Percentiles rank a stretch among this genome's conserved stretches.
Evolutionary conservation across 495 filamentous ascomycete genomes (phyloP).

Genomic region (Cenococcum geophilum): DNA sequence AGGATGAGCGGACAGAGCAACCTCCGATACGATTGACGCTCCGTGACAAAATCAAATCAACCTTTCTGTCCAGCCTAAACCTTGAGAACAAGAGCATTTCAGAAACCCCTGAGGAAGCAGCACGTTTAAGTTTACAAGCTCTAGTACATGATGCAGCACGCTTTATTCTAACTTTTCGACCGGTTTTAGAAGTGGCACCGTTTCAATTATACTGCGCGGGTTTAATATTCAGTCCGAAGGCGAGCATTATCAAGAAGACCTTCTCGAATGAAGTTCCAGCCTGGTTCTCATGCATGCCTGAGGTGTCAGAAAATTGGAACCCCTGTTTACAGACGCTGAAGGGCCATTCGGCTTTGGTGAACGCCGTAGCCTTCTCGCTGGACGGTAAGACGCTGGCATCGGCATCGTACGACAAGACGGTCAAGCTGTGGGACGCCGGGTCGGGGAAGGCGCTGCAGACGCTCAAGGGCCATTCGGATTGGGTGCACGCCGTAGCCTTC

Average conservation of each 20-base stretch:
- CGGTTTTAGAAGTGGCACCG: conserved; percentile 25
- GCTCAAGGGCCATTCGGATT: too few species aligned
- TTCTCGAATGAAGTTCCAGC: neutral
- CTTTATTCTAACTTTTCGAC: conserved; percentile 33
- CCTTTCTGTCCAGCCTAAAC: too few species aligned
- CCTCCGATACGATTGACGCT: neutral
- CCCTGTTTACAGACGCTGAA: conserved; percentile 3
- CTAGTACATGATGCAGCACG: conserved; percentile 39
- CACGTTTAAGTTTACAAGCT: conserved; percentile 10
- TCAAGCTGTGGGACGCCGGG: too few species aligned
- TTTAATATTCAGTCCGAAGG: conserved; percentile 36
- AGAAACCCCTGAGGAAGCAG: neutral
- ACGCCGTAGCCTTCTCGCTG: too few species aligned
- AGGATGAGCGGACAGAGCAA: too few species aligned
- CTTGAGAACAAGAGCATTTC: too few species aligned
- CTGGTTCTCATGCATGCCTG: neutral
- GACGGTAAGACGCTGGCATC: too few species aligned
- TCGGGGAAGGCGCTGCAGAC: too few species aligned
- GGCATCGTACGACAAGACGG: too few species aligned
- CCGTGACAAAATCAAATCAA: neutral
- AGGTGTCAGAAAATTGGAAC: neutral
- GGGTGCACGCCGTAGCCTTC: too few species aligned
- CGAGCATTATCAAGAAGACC: conserved; percentile 12
- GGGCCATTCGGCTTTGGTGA: neutral
- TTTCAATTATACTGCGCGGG: conserved; percentile 34